Conservation (phyloP, 108 stramenopile species). For the Nannochloropsis gaditana region DNA sequence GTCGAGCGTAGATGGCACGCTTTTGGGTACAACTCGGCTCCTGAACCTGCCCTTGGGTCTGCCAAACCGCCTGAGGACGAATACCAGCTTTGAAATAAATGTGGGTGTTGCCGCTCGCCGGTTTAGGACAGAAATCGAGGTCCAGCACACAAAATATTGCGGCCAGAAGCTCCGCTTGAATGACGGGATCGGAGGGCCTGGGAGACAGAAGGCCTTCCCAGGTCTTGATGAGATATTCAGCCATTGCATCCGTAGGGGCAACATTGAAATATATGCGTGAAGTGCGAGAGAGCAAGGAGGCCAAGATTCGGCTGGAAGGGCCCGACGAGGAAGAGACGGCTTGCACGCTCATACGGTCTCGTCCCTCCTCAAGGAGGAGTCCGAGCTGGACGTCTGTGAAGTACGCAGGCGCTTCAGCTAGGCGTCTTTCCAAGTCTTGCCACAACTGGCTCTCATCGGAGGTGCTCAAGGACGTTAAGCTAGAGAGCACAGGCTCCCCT, state of each 20-base stretch:
- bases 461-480: background rate
- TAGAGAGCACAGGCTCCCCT: background rate
- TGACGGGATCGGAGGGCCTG: background rate
- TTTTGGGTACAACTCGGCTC: background rate
- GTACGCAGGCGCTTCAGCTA: background rate
- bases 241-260: background rate
- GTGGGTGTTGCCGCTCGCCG: background rate
- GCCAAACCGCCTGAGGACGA: background rate
- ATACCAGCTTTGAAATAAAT: background rate
- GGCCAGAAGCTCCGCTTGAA: background rate
- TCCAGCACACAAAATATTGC: background rate
- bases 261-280: background rate
- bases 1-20: background rate
- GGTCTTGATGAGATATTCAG: background rate
- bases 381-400: background rate
- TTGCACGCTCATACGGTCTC: background rate
- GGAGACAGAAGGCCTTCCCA: background rate
- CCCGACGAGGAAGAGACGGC: background rate
- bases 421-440: background rate
- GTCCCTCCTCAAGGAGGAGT: background rate
- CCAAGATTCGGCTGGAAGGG: background rate
- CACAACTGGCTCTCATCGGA: background rate
- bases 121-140: background rate
- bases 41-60: background rate
- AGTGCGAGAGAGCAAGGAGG: background rate